A percentile compares a stretch with the other conserved stretches of the same genome.
phyloP scores from a whole-genome alignment of 2,329 filamentous ascomycete genomes.

The Diaporthe destruens region DNA sequence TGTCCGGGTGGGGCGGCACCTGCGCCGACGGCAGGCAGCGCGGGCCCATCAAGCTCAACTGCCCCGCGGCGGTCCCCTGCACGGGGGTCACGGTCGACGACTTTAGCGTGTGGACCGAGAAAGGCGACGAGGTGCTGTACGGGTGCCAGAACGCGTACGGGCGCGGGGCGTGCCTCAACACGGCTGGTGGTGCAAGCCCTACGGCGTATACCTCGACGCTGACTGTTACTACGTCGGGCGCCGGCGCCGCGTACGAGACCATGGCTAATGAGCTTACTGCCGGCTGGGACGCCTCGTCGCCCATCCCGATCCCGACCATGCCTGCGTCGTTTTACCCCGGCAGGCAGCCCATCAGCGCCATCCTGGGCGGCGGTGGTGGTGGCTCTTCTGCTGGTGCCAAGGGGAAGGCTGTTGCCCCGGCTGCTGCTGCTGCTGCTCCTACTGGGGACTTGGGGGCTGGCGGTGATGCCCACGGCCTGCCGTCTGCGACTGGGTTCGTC shows the following conservation, averaged over 20 bases:
- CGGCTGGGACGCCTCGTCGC: slow-evolving; percentile 34
- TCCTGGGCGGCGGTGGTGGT: slow-evolving; percentile 28
- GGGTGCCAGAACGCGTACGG: slow-evolving; percentile 44
- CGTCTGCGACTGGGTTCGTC: slow-evolving; percentile 1
- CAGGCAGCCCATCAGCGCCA: slow-evolving; percentile 36
- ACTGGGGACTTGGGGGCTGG: background rate
- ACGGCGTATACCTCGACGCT: slow-evolving; percentile 43
- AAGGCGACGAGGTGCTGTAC: slow-evolving; percentile 51
- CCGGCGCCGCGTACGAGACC: slow-evolving; percentile 43
- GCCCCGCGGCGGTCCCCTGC: slow-evolving; percentile 64
- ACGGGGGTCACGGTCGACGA: slow-evolving; percentile 63
- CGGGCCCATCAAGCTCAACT: slow-evolving; percentile 66
- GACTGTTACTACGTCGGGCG: slow-evolving; percentile 41
- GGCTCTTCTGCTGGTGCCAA: slow-evolving; percentile 15
- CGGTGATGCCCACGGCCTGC: background rate
- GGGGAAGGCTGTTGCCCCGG: slow-evolving; percentile 12
- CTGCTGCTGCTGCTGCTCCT: background rate
- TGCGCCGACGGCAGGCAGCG: slow-evolving; percentile 61
- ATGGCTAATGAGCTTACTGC: slow-evolving; percentile 42
- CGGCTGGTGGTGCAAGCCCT: no score
- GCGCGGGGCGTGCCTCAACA: slow-evolving; percentile 42
- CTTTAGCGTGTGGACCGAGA: slow-evolving; percentile 66
- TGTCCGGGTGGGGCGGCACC: slow-evolving; percentile 69
- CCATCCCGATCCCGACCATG: slow-evolving; percentile 41
- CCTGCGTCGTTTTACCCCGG: slow-evolving; percentile 41